These are phyloP conservation scores for Desmodesmus armatus DNA, from an alignment of 139 green algal genomes.

Conservation along the genomic window DNA sequence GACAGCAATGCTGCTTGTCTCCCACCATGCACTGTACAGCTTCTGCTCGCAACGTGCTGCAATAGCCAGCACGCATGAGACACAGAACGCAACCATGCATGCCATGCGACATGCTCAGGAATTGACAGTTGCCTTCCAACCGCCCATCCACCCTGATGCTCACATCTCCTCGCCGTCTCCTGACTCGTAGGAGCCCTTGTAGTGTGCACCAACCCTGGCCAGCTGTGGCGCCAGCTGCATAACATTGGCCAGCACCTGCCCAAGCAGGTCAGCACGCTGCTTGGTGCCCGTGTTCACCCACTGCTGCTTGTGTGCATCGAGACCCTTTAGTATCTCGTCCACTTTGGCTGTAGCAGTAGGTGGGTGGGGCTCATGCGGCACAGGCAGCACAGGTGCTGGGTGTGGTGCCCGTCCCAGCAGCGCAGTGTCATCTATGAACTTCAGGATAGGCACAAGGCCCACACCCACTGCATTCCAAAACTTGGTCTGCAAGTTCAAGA, in stretches of 20 bases:
- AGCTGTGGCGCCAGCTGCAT: slow-evolving; percentile 55
- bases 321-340: slow-evolving; percentile 44
- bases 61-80: not conserved
- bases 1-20: too few species aligned
- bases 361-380: not conserved
- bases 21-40: too few species aligned
- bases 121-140: too few species aligned
- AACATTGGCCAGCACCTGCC: slow-evolving; percentile 55
- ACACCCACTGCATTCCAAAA: too few species aligned
- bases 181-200: slow-evolving; percentile 71
- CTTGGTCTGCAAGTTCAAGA: too few species aligned
- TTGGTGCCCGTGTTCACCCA: slow-evolving; percentile 50
- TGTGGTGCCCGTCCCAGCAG: too few species aligned
- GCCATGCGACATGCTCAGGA: not conserved
- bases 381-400: slow-evolving; percentile 41
- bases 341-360: slow-evolving; percentile 49
- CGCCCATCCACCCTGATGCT: not conserved
- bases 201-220: slow-evolving; percentile 34
- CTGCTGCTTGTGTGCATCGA: slow-evolving; percentile 54
- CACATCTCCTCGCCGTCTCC: slow-evolving; percentile 76
- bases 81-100: not conserved
- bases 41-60: too few species aligned
- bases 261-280: slow-evolving; percentile 61
- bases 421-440: too few species aligned
- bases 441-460: too few species aligned